Evolutionary conservation across 148 eudicot genomes (phyloP).

Genomic region (Heliosperma pusillum): DNA sequence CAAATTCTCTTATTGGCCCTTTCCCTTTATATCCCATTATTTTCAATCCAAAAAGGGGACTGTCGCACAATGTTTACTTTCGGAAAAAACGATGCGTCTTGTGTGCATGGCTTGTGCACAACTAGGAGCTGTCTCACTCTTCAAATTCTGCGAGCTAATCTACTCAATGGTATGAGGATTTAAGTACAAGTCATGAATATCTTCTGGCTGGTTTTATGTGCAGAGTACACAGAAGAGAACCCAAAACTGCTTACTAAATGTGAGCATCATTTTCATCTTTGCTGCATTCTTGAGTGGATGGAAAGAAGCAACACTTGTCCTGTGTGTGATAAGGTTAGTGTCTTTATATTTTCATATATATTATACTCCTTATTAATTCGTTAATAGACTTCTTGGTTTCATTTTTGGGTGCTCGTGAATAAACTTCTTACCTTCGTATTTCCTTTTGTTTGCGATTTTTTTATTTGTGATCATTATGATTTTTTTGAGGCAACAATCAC

Average conservation of each 20-base stretch:
- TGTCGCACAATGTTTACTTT: too few species aligned
- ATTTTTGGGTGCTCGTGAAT: neutral
- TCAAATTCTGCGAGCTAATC: neutral
- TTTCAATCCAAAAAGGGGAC: too few species aligned
- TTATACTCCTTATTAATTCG: too few species aligned
- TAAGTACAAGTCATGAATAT: neutral
- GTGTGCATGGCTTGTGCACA: too few species aligned
- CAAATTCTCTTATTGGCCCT: too few species aligned
- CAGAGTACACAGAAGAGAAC: constrained; percentile 82
- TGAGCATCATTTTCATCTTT: constrained; percentile 85
- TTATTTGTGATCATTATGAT: too few species aligned
- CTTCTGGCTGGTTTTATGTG: constrained; percentile 14
- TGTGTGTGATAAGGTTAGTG: constrained; percentile 73
- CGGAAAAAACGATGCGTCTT: too few species aligned
- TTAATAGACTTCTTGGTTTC: neutral
- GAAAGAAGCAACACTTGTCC: constrained; percentile 86
- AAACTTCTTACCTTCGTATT: too few species aligned
- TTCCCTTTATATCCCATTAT: too few species aligned
- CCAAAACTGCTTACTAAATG: constrained; percentile 83
- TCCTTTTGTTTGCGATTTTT: too few species aligned
- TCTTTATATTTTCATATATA: neutral
- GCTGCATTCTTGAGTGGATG: constrained; percentile 94
- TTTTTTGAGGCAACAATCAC: too few species aligned
- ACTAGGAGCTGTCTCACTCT: neutral
- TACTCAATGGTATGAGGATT: neutral